Percentiles rank a stretch among this genome's conserved stretches.
Conservation (phyloP, 305 asterid species). For the Rubia peregrina region DNA sequence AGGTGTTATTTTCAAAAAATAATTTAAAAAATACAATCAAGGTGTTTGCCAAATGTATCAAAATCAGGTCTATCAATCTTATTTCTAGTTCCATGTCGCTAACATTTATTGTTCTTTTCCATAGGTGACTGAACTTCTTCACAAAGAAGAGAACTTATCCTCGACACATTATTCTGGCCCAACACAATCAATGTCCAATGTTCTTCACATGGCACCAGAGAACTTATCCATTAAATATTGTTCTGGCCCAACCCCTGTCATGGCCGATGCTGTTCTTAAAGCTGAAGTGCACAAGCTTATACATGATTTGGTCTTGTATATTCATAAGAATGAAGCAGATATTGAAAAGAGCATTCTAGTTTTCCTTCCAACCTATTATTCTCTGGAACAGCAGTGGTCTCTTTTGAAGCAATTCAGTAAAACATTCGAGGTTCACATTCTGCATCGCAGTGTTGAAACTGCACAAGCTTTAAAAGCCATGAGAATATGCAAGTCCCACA, state of each 20-base stretch:
- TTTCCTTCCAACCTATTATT: constrained; percentile 82
- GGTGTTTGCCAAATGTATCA: not conserved
- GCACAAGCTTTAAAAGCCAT: constrained; percentile 87
- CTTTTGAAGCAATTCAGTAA: constrained; percentile 57
- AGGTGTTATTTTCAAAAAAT: no score
- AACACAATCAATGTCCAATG: not conserved
- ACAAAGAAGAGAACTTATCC: constrained; percentile 45
- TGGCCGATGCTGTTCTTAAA: constrained; percentile 53
- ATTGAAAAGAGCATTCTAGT: constrained; percentile 92
- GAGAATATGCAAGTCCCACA: constrained; percentile 77
- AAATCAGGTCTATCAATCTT: not conserved
- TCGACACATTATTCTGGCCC: constrained; percentile 64
- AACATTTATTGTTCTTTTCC: constrained; percentile 10
- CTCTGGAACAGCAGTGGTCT: constrained; percentile 89
- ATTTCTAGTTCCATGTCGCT: not conserved
- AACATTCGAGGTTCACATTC: constrained; percentile 77
- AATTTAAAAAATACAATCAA: no score
- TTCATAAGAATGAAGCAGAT: constrained; percentile 81
- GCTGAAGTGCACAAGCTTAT: constrained; percentile 71
- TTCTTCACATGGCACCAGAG: not conserved
- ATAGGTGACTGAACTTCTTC: constrained; percentile 66
- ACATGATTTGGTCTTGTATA: constrained; percentile 69
- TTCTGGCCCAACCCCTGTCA: not conserved
- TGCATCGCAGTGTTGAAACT: constrained; percentile 82
- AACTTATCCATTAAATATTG: not conserved